Evolutionary conservation across 495 filamentous ascomycete species (phyloP).

Genomic region (Penicillium flavigenum): DNA sequence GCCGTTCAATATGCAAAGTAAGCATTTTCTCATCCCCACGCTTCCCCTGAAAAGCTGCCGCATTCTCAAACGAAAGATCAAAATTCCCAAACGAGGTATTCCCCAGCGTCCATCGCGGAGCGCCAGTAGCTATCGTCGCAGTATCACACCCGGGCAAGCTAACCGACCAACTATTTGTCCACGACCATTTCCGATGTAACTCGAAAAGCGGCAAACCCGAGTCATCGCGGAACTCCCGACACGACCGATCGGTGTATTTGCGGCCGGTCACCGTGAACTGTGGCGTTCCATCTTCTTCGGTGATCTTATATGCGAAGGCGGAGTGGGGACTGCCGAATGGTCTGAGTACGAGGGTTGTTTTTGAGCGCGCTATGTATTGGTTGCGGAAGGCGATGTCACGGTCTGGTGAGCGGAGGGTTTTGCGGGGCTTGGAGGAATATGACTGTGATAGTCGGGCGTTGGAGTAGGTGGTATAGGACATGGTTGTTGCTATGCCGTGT

Average conservation of each 20-base stretch:
- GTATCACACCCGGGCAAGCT: conserved; percentile 26
- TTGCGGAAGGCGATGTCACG: conserved; percentile 28
- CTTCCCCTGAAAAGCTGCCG: conserved; percentile 23
- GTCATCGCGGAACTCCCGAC: conserved; percentile 31
- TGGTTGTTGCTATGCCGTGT: conserved; percentile 1
- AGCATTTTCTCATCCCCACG: conserved; percentile 19
- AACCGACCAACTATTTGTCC: conserved; percentile 23
- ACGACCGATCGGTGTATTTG: conserved; percentile 25
- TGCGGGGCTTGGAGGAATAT: conserved; percentile 16
- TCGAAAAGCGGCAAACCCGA: conserved; percentile 32
- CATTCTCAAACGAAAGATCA: conserved; percentile 29
- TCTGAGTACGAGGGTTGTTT: conserved; percentile 24
- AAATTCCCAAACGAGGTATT: conserved; percentile 18
- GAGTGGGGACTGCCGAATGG: conserved; percentile 21
- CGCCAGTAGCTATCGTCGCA: conserved; percentile 17
- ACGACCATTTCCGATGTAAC: conserved; percentile 20
- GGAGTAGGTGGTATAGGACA: conserved; percentile 23
- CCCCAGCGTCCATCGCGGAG: conserved; percentile 16
- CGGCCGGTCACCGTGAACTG: conserved; percentile 26
- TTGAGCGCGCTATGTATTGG: conserved; percentile 23
- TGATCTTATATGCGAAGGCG: conserved; percentile 27
- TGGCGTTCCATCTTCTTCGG: conserved; percentile 20
- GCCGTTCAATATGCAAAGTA: conserved; percentile 22
- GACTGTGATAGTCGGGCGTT: conserved; percentile 16
- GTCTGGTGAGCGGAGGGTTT: conserved; percentile 20